Evolutionary conservation across 306 rosid species (phyloP).

Genomic region (Castanea mollissima): DNA sequence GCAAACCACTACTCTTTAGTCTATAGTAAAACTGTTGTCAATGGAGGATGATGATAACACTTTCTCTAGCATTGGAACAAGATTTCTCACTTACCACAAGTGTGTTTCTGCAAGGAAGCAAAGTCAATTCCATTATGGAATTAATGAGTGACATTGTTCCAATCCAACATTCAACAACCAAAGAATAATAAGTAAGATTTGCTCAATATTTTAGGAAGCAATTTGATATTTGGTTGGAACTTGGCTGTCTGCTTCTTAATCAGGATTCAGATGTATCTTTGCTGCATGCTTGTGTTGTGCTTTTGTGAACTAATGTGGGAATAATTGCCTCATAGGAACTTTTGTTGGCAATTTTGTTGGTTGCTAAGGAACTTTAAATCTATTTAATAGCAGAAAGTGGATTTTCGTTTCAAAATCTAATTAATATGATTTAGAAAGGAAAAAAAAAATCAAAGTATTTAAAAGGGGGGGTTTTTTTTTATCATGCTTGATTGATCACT

Average conservation of each 20-base stretch:
- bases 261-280: background rate
- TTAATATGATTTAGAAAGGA: too few relatives aligned
- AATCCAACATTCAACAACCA: background rate
- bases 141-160: background rate
- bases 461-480: too few relatives aligned
- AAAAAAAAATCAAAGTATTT: too few relatives aligned
- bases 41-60: too few relatives aligned
- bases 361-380: background rate
- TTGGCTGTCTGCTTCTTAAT: background rate
- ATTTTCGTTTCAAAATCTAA: too few relatives aligned
- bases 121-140: background rate
- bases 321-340: background rate
- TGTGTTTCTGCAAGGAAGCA: background rate
- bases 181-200: background rate
- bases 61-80: background rate
- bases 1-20: slow-evolving; percentile 21
- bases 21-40: too few relatives aligned
- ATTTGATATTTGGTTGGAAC: background rate
- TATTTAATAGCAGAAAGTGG: too few relatives aligned
- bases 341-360: background rate
- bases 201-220: background rate
- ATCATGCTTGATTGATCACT: too few relatives aligned
- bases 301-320: background rate
- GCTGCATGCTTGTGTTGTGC: background rate
- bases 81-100: background rate